Conservation (phyloP, 2,329 filamentous ascomycete species). For the Sarocladiaceae sp. region DNA sequence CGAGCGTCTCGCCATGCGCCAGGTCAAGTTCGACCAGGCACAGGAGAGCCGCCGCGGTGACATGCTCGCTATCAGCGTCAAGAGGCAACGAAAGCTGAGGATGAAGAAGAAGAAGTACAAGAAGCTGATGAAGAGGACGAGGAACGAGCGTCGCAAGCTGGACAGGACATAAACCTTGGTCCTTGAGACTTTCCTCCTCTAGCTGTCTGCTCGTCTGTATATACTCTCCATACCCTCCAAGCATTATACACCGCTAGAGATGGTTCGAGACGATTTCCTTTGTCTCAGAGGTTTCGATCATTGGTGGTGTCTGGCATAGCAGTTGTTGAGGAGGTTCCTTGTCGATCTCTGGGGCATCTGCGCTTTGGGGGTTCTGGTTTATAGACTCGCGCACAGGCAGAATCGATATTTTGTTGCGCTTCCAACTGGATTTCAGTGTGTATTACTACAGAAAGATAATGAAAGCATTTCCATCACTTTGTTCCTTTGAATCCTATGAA, state of each 20-base stretch:
- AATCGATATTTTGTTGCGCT: slow-evolving; percentile 1
- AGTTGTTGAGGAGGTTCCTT: slow-evolving; percentile 18
- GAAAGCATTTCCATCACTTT: slow-evolving; percentile 2
- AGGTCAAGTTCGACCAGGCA: slow-evolving; percentile 52
- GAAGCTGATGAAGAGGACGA: slow-evolving; percentile 93
- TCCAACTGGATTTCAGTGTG: slow-evolving; percentile 7
- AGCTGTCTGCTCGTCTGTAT: slow-evolving; percentile 10
- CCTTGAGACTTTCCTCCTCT: slow-evolving; percentile 3
- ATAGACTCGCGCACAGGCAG: slow-evolving; percentile 26
- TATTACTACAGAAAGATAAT: slow-evolving; percentile 9
- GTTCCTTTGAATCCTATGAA: not conserved
- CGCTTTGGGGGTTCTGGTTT: slow-evolving; percentile 21
- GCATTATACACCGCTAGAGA: not conserved
- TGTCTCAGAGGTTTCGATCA: slow-evolving; percentile 19
- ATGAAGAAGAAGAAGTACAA: slow-evolving; percentile 99
- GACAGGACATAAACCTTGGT: slow-evolving; percentile 49
- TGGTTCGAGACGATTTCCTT: slow-evolving; percentile 1
- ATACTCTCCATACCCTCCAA: not conserved
- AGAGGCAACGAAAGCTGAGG: slow-evolving; percentile 86
- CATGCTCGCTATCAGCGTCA: slow-evolving; percentile 85
- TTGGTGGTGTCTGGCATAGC: slow-evolving; percentile 25
- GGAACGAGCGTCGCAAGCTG: slow-evolving; percentile 80
- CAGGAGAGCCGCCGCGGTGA: slow-evolving; percentile 41
- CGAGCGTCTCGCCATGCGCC: slow-evolving; percentile 61
- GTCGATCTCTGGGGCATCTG: slow-evolving; percentile 21